Evolutionary conservation across 345 rosid species (phyloP).

Genomic region (Cardamine chenopodiifolia): DNA sequence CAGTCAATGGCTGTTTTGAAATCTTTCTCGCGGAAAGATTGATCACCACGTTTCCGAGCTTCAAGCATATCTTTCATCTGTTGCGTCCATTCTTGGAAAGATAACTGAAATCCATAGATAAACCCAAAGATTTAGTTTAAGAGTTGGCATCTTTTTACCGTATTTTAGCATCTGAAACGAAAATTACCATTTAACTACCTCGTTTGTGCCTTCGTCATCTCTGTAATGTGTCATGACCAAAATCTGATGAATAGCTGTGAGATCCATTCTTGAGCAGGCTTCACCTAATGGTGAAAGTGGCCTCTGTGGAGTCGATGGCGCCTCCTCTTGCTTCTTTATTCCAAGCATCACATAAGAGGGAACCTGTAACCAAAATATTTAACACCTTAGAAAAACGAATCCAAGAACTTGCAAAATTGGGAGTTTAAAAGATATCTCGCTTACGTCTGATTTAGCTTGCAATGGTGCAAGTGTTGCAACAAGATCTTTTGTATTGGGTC

Average conservation of each 20-base stretch:
- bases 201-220: conserved; percentile 94
- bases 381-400: neutral
- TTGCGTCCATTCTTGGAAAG: conserved; percentile 99
- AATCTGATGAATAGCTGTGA: conserved; percentile 93
- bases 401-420: neutral
- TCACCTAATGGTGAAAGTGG: conserved; percentile 91
- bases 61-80: conserved; percentile 97
- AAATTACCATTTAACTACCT: conserved; percentile 48
- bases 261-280: conserved; percentile 95
- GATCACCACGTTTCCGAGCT: conserved; percentile 90
- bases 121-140: neutral
- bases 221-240: conserved; percentile 81
- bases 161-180: neutral
- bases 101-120: conserved; percentile 54
- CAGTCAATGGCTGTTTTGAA: conserved; percentile 87
- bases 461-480: conserved; percentile 72
- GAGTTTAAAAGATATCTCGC: conserved; percentile 9
- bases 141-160: neutral
- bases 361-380: conserved; percentile 56
- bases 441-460: conserved; percentile 85
- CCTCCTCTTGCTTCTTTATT: conserved; percentile 69
- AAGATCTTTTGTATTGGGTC: conserved; percentile 83
- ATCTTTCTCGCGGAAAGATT: conserved; percentile 92
- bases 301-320: conserved; percentile 71
- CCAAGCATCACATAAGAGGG: conserved; percentile 90